phyloP scores from a whole-genome alignment of 1,284 basidiomycete species.

The Fomitopsis pinicola region DNA sequence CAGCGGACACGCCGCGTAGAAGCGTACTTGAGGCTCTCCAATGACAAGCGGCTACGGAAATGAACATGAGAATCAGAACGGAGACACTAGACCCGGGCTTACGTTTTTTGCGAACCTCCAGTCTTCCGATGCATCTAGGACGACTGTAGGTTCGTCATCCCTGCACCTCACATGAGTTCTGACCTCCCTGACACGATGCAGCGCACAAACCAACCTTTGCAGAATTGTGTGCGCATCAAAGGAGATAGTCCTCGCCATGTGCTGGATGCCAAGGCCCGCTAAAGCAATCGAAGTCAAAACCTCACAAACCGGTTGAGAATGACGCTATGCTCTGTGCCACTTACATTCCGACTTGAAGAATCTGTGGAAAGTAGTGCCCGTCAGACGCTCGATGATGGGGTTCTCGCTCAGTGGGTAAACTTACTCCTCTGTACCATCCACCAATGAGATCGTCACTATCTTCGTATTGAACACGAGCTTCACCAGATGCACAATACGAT shows the following conservation, averaged over 20 bases:
- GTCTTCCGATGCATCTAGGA: slow-evolving; percentile 77
- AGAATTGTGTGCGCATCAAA: slow-evolving; percentile 85
- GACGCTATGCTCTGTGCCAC: slow-evolving; percentile 16
- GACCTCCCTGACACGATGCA: not conserved
- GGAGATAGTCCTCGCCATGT: slow-evolving; percentile 60
- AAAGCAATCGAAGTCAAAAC: slow-evolving; percentile 3
- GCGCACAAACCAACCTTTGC: slow-evolving; percentile 51
- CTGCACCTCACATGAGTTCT: slow-evolving; percentile 31
- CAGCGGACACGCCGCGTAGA: slow-evolving; percentile 90
- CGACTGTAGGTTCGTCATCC: slow-evolving; percentile 83
- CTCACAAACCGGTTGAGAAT: slow-evolving; percentile 8
- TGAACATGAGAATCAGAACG: slow-evolving; percentile 2
- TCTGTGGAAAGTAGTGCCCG: slow-evolving; percentile 27
- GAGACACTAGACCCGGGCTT: slow-evolving; percentile 16
- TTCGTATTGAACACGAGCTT: slow-evolving; percentile 93
- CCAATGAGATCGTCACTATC: slow-evolving; percentile 76
- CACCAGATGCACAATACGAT: slow-evolving; percentile 84
- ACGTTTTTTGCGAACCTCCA: slow-evolving; percentile 88
- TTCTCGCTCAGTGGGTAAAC: slow-evolving; percentile 8
- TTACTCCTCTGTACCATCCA: slow-evolving; percentile 81
- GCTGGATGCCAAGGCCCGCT: slow-evolving; percentile 62
- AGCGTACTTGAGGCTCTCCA: slow-evolving; percentile 68
- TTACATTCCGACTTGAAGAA: slow-evolving; percentile 84
- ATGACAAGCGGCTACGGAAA: slow-evolving; percentile 68
- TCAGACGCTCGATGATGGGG: slow-evolving; percentile 8